phyloP scores from a whole-genome alignment of 2,329 filamentous ascomycete species.

The Pseudocercospora fuligena region DNA sequence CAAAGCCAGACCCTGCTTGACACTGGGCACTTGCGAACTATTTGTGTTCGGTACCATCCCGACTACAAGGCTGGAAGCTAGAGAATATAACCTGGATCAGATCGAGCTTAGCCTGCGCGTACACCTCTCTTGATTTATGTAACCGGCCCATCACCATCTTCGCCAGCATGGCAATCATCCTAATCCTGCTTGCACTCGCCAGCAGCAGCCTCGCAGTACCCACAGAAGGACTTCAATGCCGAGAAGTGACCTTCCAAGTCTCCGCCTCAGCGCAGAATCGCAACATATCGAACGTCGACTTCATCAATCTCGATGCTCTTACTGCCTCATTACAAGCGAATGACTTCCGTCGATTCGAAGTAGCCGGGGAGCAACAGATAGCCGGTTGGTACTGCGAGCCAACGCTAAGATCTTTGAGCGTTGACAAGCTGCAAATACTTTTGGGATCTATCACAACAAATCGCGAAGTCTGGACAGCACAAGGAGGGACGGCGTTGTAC shows the following conservation, averaged over 20 bases:
- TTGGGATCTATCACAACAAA: constrained; percentile 20
- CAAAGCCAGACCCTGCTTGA: not conserved
- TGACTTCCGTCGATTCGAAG: constrained; percentile 8
- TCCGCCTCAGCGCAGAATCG: constrained; percentile 19
- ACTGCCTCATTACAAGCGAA: constrained; percentile 10
- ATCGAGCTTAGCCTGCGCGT: not conserved
- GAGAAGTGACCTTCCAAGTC: constrained; percentile 19
- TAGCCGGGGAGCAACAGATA: constrained; percentile 17
- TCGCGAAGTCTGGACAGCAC: constrained; percentile 21
- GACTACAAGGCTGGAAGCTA: not conserved
- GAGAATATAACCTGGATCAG: not conserved
- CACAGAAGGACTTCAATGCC: constrained; percentile 9
- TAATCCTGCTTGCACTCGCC: not conserved
- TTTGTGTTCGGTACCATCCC: too few species aligned
- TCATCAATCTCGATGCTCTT: constrained; percentile 14
- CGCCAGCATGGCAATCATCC: not conserved
- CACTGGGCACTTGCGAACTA: not conserved
- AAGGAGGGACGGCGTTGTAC: constrained; percentile 17
- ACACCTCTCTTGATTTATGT: not conserved
- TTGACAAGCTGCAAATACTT: constrained; percentile 20
- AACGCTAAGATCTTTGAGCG: not conserved
- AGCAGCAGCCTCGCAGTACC: not conserved
- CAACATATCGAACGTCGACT: constrained; percentile 17
- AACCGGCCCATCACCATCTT: not conserved
- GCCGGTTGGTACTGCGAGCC: constrained; percentile 24